Evolutionary conservation across 2,329 filamentous ascomycete species (phyloP), one percentile per base, ranked within the genome.

Genomic region (Fusarium humuli): DNA sequence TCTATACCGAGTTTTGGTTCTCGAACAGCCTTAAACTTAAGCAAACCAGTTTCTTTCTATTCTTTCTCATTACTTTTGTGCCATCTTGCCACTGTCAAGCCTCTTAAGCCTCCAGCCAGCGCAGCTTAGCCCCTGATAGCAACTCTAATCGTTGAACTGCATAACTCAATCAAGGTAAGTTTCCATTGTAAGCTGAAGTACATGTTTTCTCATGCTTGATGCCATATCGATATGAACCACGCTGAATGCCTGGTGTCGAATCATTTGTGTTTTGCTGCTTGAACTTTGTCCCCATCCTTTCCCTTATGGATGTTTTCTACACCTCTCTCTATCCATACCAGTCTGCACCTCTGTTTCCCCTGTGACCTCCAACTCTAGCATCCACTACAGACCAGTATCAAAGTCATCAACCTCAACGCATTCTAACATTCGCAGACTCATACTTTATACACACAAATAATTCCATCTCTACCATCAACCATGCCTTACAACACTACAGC

Each of bases 401-500:
- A 52, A 41, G 23, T 16, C 10, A 57, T 52, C 16, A 12, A 22
- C 22, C 7, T 40, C n/a, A 47, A 30, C 48, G 25, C 44, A 41
- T 29, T 58, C 60, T 59, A 47, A 70, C 42, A 27, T 29, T 27
- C 5, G 44, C 57, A 61, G 57, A 29, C 46, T 57, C 23, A 13
- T 14, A 40, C 32, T 37, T 29, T 30, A 6, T 2, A 22, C 3
- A 53, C 4, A 22, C 34, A 16, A 13, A 44, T 40, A 29, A 30
- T 25, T 13, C 30, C 18, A 32, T 61, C 20, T 46, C 29, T 25
- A 16, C 11, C 44, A 14, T 9, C 30, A 32, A 80, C 20, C 52
- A 98, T 98, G 94, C 92, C 94, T 27, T 94, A 96, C 84, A 97
- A 97, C 82, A 95, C 93, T 72, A 90, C 90, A 6, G 91, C 93